Conservation (phyloP, 1,139 yeast species). For the Yamadazyma diospyri region DNA sequence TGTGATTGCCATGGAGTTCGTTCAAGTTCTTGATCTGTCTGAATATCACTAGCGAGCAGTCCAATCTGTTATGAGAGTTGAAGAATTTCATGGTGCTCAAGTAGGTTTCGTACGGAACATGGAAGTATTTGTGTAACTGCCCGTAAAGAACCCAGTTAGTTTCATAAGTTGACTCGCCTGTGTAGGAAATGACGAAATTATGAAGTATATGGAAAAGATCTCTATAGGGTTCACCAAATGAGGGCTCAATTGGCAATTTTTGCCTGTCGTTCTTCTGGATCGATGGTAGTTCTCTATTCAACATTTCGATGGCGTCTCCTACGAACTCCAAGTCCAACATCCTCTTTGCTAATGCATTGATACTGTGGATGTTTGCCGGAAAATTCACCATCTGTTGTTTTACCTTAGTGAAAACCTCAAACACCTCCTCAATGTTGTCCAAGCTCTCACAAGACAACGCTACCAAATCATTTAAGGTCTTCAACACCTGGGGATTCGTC, state of each 20-base stretch:
- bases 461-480: slow-evolving; percentile 34
- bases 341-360: slow-evolving; percentile 43
- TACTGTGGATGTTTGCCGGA: slow-evolving; percentile 35
- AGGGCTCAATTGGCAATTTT: slow-evolving; percentile 25
- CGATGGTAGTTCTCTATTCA: slow-evolving; percentile 57
- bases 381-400: slow-evolving; percentile 36
- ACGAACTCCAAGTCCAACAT: slow-evolving; percentile 48
- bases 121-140: slow-evolving; percentile 54
- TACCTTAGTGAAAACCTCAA: slow-evolving; percentile 32
- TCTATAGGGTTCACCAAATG: slow-evolving; percentile 26
- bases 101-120: slow-evolving; percentile 58
- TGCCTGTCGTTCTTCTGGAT: slow-evolving; percentile 33
- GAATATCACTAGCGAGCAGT: slow-evolving; percentile 63
- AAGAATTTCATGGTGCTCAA: slow-evolving; percentile 60
- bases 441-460: slow-evolving; percentile 19
- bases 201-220: slow-evolving; percentile 39
- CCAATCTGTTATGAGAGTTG: slow-evolving; percentile 54
- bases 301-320: slow-evolving; percentile 57
- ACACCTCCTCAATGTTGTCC: slow-evolving; percentile 23
- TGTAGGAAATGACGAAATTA: slow-evolving; percentile 41
- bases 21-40: slow-evolving; percentile 57
- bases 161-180: slow-evolving; percentile 40
- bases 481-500: slow-evolving; percentile 26
- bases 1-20: slow-evolving; percentile 48
- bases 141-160: slow-evolving; percentile 66